phyloP scores from a whole-genome alignment of 352 stramenopile genomes.

The Elongisporangium anandrum region DNA sequence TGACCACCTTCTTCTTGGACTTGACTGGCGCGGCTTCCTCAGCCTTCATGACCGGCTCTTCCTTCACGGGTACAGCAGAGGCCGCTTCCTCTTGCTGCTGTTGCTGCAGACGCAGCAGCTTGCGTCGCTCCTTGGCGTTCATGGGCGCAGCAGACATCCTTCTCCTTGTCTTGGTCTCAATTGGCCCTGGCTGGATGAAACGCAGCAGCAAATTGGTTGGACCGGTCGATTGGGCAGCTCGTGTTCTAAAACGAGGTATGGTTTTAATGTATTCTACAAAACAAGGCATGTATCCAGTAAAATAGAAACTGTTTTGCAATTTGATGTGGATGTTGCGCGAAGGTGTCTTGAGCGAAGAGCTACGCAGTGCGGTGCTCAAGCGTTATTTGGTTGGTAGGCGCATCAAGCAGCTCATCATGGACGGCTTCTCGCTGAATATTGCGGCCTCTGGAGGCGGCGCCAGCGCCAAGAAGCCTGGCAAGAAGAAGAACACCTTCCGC shows the following conservation, averaged over 20 bases:
- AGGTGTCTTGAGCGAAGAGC: constrained; percentile 2
- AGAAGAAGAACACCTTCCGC: constrained; percentile 78
- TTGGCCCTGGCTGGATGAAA: not conserved
- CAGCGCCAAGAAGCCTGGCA: constrained; percentile 22
- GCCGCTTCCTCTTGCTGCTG: constrained; percentile 7
- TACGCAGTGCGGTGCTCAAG: not conserved
- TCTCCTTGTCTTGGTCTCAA: not conserved
- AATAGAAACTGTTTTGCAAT: too few relatives aligned
- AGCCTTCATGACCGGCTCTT: constrained; percentile 1
- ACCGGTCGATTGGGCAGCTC: not conserved
- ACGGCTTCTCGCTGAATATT: constrained; percentile 82
- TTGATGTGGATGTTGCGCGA: constrained; percentile 6
- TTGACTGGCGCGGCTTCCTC: not conserved
- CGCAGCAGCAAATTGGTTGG: not conserved
- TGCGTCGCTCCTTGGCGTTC: constrained; percentile 81
- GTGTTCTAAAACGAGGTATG: not conserved
- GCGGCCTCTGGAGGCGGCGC: constrained; percentile 32
- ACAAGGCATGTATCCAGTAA: too few relatives aligned
- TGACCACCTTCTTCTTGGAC: constrained; percentile 1
- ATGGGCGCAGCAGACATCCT: constrained; percentile 11
- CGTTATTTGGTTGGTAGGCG: constrained; percentile 3
- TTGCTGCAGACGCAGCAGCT: constrained; percentile 61
- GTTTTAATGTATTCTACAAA: too few relatives aligned
- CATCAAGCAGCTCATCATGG: constrained; percentile 19
- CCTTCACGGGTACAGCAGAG: constrained; percentile 1